Percentiles rank a stretch among this genome's conserved stretches.
Evolutionary conservation across 2,329 filamentous ascomycete species (phyloP).

Genomic region (Aspergillus sp.): DNA sequence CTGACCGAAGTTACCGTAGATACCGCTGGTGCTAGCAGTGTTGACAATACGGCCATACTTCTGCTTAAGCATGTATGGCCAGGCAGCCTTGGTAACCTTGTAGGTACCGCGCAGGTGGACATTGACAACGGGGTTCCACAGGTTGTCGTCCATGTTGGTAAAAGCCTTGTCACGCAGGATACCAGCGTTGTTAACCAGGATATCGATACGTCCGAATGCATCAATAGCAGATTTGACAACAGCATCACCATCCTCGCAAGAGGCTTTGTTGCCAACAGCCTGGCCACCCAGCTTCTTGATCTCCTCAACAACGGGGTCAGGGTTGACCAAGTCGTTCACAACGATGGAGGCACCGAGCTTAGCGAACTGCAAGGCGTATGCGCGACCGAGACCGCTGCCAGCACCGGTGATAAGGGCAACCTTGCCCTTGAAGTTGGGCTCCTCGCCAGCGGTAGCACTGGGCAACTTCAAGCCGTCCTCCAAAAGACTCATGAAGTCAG

Average conservation of each 20-base stretch:
- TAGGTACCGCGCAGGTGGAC: constrained; percentile 93
- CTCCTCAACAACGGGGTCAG: constrained; percentile 82
- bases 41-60: constrained; percentile 97
- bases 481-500: constrained; percentile 80
- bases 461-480: constrained; percentile 75
- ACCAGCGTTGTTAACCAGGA: constrained; percentile 95
- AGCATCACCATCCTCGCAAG: constrained; percentile 82
- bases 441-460: constrained; percentile 63
- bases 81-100: constrained; percentile 94
- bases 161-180: constrained; percentile 98
- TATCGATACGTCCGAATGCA: constrained; percentile 85
- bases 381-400: constrained; percentile 78
- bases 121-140: constrained; percentile 87
- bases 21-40: constrained; percentile 92
- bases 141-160: constrained; percentile 88
- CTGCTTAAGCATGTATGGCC: constrained; percentile 96
- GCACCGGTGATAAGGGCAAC: constrained; percentile 84
- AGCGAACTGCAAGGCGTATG: constrained; percentile 81
- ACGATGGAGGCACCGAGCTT: constrained; percentile 79
- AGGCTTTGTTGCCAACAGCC: constrained; percentile 87
- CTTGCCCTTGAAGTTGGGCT: constrained; percentile 73
- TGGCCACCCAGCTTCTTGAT: constrained; percentile 85
- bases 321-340: constrained; percentile 92
- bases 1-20: constrained; percentile 98
- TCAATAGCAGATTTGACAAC: constrained; percentile 93